Percentiles rank a stretch among this genome's conserved stretches.
Evolutionary conservation across 225 moss, liverwort and hornwort species (phyloP).

Genomic region (Sphagnum contortum): DNA sequence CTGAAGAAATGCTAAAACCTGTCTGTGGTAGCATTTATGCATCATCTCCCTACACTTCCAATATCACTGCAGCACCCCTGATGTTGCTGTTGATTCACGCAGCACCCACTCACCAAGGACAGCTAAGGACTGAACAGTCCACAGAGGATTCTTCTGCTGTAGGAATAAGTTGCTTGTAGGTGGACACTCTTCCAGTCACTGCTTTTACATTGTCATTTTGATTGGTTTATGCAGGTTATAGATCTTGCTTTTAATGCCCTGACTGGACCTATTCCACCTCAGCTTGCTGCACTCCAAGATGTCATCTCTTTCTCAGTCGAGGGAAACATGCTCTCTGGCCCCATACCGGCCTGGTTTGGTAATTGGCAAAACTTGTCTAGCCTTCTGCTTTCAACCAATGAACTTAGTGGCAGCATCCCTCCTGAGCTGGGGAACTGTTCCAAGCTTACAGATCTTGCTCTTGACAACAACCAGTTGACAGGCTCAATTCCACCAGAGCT

Average conservation of each 20-base stretch:
- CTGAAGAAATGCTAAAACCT: too few species aligned
- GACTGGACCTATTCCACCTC: slow-evolving; percentile 41
- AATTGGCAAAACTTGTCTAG: slow-evolving; percentile 38
- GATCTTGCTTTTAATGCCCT: slow-evolving; percentile 57
- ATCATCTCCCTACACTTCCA: too few species aligned
- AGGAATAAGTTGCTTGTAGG: too few species aligned
- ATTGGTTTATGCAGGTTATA: slow-evolving; percentile 24
- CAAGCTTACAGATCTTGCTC: slow-evolving; percentile 13
- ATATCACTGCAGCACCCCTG: too few species aligned
- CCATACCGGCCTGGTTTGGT: slow-evolving; percentile 56
- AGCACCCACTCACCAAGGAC: too few species aligned
- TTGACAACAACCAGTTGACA: slow-evolving; percentile 39
- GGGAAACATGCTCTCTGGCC: slow-evolving; percentile 54
- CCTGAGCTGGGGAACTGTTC: slow-evolving; percentile 20
- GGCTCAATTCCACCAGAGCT: slow-evolving; percentile 34
- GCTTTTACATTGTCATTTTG: too few species aligned
- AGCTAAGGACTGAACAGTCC: too few species aligned
- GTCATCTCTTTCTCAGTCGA: slow-evolving; percentile 54
- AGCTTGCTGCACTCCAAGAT: slow-evolving; percentile 27
- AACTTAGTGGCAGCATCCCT: slow-evolving; percentile 30
- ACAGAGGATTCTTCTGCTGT: too few species aligned
- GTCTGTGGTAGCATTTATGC: too few species aligned
- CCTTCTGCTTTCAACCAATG: slow-evolving; percentile 42
- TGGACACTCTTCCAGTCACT: not conserved
- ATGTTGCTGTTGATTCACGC: too few species aligned